Evolutionary conservation across 2,329 filamentous ascomycete genomes (phyloP), one percentile per base, ranked within the genome.

Genomic region (Ophidiomyces ophidiicola): DNA sequence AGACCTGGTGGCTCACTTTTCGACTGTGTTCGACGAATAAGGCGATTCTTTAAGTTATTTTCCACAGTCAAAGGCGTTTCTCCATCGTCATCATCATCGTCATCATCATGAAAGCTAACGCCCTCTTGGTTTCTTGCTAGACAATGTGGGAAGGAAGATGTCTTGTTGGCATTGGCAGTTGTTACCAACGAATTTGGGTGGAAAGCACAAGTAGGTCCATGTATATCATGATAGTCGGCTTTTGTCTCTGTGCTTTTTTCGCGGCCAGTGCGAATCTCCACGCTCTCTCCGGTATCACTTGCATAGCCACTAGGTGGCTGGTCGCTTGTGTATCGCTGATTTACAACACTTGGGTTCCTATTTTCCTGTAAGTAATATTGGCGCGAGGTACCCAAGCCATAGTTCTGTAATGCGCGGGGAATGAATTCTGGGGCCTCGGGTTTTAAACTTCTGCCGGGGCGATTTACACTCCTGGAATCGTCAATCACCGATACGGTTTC

Each of bases 351-450:
- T 14, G 28, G 26, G 20, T 39, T 42, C 18, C 34, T 8, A 21
- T 42, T 31, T 8, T 24, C 23, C 25, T 44, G 33, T 12, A 31
- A 33, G 21, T 36, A 35, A n/a, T 34, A 37, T 10, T 28, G 24
- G 24, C 39, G 29, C 6, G 24, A 21, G 19, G 32, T 8, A 7
- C 36, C 19, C 15, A 5, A 12, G 25, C 17, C 20, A 20, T 36
- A 36, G 12, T 19, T 19, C 19, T 42, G 36, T 21, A 42, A 41
- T 40, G 39, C 32, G 12, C 36, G 37, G 31, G 60, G 61, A 30
- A 64, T 43, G 43, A 64, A 64, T 40, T 59, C 60, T 11, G 60
- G 59, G n/a, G 60, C 59, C 38, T 64, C 59, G 5, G 60, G 54
- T 44, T 62, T 65, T 39, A 32, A 23, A 32, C 23, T 42, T 49